Evolutionary conservation across 176 grass and related monocot species (phyloP).

Genomic region (Oryza coarctata): DNA sequence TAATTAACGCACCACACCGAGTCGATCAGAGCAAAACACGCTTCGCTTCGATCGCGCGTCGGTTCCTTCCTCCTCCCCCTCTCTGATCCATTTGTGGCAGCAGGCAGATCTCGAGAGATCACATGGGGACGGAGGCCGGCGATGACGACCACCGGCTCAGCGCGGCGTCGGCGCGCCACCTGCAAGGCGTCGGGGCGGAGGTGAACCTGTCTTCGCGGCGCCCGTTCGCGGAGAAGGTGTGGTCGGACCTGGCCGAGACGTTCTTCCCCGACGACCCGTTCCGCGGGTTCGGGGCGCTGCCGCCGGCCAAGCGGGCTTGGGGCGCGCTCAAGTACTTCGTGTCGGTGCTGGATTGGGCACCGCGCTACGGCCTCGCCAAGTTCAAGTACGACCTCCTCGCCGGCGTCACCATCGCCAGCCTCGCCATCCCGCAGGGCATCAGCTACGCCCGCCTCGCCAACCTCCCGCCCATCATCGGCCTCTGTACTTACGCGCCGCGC

Average conservation of each 20-base stretch:
- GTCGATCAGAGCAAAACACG: background rate
- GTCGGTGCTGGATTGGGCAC: constrained; percentile 65
- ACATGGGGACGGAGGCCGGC: constrained; percentile 57
- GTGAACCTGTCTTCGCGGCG: constrained; percentile 53
- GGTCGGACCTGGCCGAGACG: constrained; percentile 62
- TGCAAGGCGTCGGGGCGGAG: background rate
- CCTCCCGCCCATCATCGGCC: constrained; percentile 81
- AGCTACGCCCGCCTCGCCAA: constrained; percentile 92
- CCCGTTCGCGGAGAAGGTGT: constrained; percentile 32
- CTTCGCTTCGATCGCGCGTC: background rate
- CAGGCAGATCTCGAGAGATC: background rate
- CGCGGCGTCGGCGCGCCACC: background rate
- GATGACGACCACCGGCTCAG: background rate
- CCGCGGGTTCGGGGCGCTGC: constrained; percentile 45
- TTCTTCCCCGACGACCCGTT: constrained; percentile 96
- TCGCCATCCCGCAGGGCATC: constrained; percentile 98
- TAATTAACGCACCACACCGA: background rate
- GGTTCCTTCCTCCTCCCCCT: background rate
- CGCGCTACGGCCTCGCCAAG: constrained; percentile 51
- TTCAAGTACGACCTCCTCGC: constrained; percentile 88
- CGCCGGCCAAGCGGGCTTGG: constrained; percentile 33
- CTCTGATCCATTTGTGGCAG: background rate
- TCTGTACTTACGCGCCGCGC: constrained; percentile 44
- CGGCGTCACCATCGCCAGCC: constrained; percentile 93
- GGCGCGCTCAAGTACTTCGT: constrained; percentile 72